Base-by-base conservation (phyloP, 176 grass and related monocot genomes). In the Oryza coarctata region DNA sequence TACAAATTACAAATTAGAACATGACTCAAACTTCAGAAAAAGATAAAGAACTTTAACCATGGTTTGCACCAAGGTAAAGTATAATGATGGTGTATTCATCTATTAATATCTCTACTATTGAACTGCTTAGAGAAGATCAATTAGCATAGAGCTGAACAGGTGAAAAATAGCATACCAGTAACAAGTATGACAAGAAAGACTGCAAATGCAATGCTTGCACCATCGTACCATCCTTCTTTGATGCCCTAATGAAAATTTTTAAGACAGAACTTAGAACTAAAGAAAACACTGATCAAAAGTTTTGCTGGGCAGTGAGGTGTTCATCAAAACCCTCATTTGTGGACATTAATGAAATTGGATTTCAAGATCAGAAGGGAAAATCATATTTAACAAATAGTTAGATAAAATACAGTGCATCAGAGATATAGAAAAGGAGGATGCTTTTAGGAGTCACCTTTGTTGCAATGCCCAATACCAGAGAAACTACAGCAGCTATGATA, bases 221-320 rank as follows among this genome's bases (percentile, higher is more conserved):
- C 96, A 68, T 99, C 91, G 29, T 99, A 90, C 96, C 96, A 99
- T 80, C 96, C 96, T 91, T 99, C 89, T 84, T 99, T 92, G 73
- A 93, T 71, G 33, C 96, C 93, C 96, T 99, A 72, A 76, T 60
- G 34, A 80, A 92, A 88, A 35, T 36, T 1, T 73, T 78, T 49
- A 49, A 55, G 45, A 18, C 20, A 55, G n/a, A 70, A 86, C 75
- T 90, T 74, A 89, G 62, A 89, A 77, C 74, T 79, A 64, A 39
- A 86, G 10, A 69, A 64, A 78, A 78, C 22, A 68, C 41, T 44
- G 8, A 55, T 77, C 62, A 73, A 78, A 90, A 81, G 12, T 55
- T 26, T 64, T 78, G 34, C 32, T 71, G 20, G 6, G 26, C 64
- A 70, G 22, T n/a, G 22, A 70, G 63, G 32, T 33, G 50, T 7